Conservation (phyloP, 192 early-diverging fungal species). For the Entophlyctis helioformis region DNA sequence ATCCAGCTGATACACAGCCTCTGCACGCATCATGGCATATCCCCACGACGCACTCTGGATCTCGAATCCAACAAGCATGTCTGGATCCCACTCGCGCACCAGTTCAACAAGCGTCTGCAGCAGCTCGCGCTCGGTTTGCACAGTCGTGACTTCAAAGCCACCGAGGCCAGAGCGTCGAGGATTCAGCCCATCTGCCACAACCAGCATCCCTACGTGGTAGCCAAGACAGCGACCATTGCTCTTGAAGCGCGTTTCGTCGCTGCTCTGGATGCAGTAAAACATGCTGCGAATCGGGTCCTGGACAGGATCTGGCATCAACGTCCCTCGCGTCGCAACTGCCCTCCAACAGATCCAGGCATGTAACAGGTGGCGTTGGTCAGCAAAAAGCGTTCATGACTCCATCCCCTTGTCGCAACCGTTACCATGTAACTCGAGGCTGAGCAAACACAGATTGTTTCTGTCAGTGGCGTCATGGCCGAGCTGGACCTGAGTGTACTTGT, state of each 20-base stretch:
- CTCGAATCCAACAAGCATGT: conserved; percentile 82
- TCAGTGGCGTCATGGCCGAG: conserved; percentile 27
- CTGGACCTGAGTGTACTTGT: conserved; percentile 47
- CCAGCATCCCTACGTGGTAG: conserved; percentile 43
- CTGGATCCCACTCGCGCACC: conserved; percentile 61
- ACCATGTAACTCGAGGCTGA: conserved; percentile 57
- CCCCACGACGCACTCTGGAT: conserved; percentile 82
- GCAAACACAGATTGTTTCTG: conserved; percentile 22
- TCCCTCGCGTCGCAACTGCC: conserved; percentile 16
- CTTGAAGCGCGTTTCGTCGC: conserved; percentile 15
- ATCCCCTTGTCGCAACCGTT: not conserved
- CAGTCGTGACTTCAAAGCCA: conserved; percentile 20
- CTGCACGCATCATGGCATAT: conserved; percentile 58
- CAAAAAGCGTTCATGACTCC: not conserved
- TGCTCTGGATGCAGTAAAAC: conserved; percentile 58
- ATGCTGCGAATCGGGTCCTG: conserved; percentile 45
- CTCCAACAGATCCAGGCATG: conserved; percentile 8
- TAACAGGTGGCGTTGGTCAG: not conserved
- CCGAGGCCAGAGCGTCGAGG: conserved; percentile 13
- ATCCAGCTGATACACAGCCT: conserved; percentile 21
- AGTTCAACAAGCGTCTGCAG: conserved; percentile 38
- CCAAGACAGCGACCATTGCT: conserved; percentile 34
- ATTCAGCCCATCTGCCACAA: conserved; percentile 14
- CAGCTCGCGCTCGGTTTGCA: conserved; percentile 45
- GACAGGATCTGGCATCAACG: conserved; percentile 55